Conservation (phyloP, 2,329 filamentous ascomycete genomes). For the Fusarium buxicola region DNA sequence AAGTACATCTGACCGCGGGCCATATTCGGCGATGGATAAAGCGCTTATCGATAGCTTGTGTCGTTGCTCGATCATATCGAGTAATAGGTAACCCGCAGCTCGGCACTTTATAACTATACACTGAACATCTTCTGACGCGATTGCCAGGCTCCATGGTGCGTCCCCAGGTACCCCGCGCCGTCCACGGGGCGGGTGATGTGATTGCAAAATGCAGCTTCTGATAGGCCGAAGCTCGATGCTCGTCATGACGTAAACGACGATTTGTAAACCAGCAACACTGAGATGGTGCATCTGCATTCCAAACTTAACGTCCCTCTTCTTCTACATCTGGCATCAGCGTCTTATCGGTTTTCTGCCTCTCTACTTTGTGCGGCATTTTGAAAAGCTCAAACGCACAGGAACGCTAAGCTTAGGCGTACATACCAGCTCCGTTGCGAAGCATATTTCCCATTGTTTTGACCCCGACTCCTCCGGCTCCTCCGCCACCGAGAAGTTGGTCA, state of each 20-base stretch:
- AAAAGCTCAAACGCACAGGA: slow-evolving; percentile 2
- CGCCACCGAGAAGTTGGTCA: neutral
- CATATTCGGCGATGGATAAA: neutral
- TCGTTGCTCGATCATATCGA: slow-evolving; percentile 39
- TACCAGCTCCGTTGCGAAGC: neutral
- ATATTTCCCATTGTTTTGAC: neutral
- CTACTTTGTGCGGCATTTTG: neutral
- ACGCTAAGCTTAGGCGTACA: neutral
- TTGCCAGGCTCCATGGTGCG: slow-evolving; percentile 36
- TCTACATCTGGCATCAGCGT: too few species aligned
- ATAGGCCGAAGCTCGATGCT: slow-evolving; percentile 39
- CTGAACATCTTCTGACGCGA: slow-evolving; percentile 27
- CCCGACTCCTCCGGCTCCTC: neutral
- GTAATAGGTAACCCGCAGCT: slow-evolving; percentile 20
- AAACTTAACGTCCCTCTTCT: too few species aligned
- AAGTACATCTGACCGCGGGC: slow-evolving; percentile 5
- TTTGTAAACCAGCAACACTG: slow-evolving; percentile 10
- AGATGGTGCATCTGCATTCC: too few species aligned
- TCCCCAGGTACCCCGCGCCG: slow-evolving; percentile 32
- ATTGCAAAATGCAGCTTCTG: slow-evolving; percentile 42
- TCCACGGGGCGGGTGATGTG: slow-evolving; percentile 19
- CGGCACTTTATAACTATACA: slow-evolving; percentile 8
- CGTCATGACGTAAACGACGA: slow-evolving; percentile 37
- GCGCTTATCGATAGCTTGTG: slow-evolving; percentile 27
- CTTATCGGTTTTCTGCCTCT: too few species aligned